These are phyloP conservation scores for Linnemannia exigua DNA, from an alignment of 192 early-diverging fungal genomes.

Conservation along the genomic window DNA sequence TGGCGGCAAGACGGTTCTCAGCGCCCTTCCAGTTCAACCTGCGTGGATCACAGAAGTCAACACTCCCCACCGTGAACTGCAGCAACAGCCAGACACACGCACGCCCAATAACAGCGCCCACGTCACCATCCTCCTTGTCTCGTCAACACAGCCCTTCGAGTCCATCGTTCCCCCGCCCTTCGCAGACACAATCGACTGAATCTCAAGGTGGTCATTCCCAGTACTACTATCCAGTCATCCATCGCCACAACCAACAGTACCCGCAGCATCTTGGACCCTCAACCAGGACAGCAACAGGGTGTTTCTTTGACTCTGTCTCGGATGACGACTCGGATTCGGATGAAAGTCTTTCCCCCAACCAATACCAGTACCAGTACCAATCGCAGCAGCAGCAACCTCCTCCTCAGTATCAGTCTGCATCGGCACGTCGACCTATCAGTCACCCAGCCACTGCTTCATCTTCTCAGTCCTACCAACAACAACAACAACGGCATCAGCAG, in stretches of 20 bases:
- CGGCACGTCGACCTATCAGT: too few species aligned
- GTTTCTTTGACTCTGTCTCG: constrained; percentile 41
- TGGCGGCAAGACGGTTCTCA: constrained; percentile 3
- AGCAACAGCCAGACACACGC: not conserved
- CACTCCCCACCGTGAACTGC: not conserved
- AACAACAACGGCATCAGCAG: not conserved
- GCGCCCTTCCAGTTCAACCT: not conserved
- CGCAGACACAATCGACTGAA: not conserved
- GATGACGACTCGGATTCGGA: constrained; percentile 39
- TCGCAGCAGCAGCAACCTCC: not conserved
- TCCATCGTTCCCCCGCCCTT: not conserved
- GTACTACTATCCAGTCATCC: not conserved
- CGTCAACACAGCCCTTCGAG: not conserved
- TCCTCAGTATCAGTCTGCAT: not conserved
- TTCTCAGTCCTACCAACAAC: too few species aligned
- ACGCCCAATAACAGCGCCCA: not conserved
- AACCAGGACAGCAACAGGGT: constrained; percentile 6
- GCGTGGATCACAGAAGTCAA: not conserved
- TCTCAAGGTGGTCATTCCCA: not conserved
- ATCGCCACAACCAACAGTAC: not conserved
- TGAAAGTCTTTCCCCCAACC: not conserved
- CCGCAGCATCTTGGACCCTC: not conserved
- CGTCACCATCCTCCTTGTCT: not conserved
- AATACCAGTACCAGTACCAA: not conserved
- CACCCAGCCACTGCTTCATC: too few species aligned